phyloP scores from a whole-genome alignment of 495 filamentous ascomycete species.

The Podospora sp. region DNA sequence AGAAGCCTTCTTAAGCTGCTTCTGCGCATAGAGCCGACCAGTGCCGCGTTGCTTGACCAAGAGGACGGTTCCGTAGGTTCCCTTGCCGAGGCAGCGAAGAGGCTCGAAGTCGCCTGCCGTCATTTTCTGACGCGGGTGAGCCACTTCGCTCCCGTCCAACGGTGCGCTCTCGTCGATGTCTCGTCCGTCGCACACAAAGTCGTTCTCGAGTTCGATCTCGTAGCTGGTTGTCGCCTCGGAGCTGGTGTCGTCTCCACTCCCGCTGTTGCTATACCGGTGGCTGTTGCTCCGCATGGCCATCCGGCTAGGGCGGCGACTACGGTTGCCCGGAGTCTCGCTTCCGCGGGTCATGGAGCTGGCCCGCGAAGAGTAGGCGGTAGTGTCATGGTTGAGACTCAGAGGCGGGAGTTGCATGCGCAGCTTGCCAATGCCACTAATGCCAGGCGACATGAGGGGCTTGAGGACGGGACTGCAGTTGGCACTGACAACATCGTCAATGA shows the following conservation, averaged over 20 bases:
- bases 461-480: constrained; percentile 63
- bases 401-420: constrained; percentile 74
- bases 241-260: constrained; percentile 45
- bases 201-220: constrained; percentile 83
- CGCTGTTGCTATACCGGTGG: constrained; percentile 30
- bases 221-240: constrained; percentile 64
- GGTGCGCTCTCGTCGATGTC: constrained; percentile 30
- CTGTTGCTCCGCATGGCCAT: constrained; percentile 30
- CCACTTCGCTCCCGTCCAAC: constrained; percentile 45
- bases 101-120: constrained; percentile 86
- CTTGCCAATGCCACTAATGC: constrained; percentile 70
- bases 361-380: constrained; percentile 42
- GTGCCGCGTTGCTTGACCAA: constrained; percentile 86
- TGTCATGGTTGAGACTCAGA: constrained; percentile 57
- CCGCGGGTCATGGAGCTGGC: constrained; percentile 46
- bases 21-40: constrained; percentile 92
- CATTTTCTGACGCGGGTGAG: constrained; percentile 70
- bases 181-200: constrained; percentile 81
- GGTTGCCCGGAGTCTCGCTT: constrained; percentile 30
- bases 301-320: constrained; percentile 25
- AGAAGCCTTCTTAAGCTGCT: constrained; percentile 96
- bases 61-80: constrained; percentile 89
- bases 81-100: constrained; percentile 94
- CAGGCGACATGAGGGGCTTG: constrained; percentile 59
- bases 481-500: constrained; percentile 57